Conservation (phyloP, 352 stramenopile genomes). For the Plasmopara muralis region DNA sequence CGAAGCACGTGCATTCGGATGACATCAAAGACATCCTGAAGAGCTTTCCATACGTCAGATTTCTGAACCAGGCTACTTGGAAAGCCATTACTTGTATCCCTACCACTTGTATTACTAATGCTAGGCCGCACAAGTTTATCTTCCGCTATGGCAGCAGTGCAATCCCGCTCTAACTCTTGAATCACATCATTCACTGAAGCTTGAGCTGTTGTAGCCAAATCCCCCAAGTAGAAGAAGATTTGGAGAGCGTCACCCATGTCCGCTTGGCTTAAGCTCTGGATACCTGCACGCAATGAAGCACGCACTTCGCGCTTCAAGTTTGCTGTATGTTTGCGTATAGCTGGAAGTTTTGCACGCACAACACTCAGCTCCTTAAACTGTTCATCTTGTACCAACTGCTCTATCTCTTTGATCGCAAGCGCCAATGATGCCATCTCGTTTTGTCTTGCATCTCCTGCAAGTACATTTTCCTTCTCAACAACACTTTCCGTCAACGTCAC, state of each 20-base stretch:
- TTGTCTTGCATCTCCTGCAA: conserved; percentile 18
- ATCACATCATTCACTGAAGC: conserved; percentile 77
- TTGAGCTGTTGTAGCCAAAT: conserved; percentile 57
- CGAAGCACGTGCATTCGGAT: conserved; percentile 62
- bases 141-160: conserved; percentile 47
- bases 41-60: conserved; percentile 71
- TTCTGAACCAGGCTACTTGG: conserved; percentile 37
- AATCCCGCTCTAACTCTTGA: conserved; percentile 70
- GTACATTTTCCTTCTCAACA: conserved; percentile 9
- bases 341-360: conserved; percentile 49
- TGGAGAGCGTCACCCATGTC: conserved; percentile 73
- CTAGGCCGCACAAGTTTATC: conserved; percentile 41
- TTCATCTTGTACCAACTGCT: conserved; percentile 40
- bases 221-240: conserved; percentile 72
- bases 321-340: conserved; percentile 34
- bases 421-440: conserved; percentile 54
- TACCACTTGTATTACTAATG: conserved; percentile 10
- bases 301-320: conserved; percentile 54
- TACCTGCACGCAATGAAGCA: conserved; percentile 35
- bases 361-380: conserved; percentile 64
- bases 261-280: conserved; percentile 54
- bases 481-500: neutral
- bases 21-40: conserved; percentile 72
- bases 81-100: conserved; percentile 26
- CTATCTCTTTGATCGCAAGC: conserved; percentile 69